These are phyloP conservation scores for Thelephora ganbajun DNA, from an alignment of 768 basidiomycete species.

Conservation along the genomic window DNA sequence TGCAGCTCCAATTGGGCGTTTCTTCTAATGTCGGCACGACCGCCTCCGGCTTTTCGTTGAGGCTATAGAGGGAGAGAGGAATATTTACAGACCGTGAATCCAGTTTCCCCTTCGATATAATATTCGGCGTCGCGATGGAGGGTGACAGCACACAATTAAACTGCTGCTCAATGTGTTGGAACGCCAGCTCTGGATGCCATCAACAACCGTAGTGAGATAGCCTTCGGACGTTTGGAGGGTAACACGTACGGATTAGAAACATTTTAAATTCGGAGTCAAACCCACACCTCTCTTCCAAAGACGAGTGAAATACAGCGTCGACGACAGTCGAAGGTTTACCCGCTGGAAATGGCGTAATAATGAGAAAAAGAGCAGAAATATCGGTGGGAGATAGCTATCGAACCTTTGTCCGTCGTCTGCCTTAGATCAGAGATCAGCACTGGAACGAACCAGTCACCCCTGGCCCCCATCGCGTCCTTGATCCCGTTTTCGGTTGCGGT, in stretches of 20 bases:
- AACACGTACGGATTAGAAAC: constrained; percentile 49
- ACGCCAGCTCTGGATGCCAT: constrained; percentile 39
- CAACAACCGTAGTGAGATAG: background rate
- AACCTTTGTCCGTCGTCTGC: constrained; percentile 59
- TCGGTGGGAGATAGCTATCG: constrained; percentile 3
- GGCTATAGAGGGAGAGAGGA: constrained; percentile 26
- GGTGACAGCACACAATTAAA: constrained; percentile 48
- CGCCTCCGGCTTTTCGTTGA: too few species aligned
- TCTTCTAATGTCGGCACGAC: too few species aligned
- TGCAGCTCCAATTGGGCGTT: too few species aligned
- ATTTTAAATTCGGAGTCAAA: constrained; percentile 52
- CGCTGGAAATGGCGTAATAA: constrained; percentile 29
- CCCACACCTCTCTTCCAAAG: constrained; percentile 43
- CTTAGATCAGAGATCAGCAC: constrained; percentile 54
- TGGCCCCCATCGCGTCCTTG: constrained; percentile 36
- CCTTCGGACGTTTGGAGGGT: background rate
- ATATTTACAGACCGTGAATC: constrained; percentile 41
- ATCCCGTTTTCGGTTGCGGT: constrained; percentile 43
- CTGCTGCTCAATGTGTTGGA: constrained; percentile 56
- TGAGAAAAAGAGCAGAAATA: background rate
- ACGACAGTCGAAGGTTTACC: constrained; percentile 60
- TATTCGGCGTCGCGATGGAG: constrained; percentile 61
- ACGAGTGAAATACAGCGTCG: constrained; percentile 53
- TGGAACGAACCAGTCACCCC: constrained; percentile 49
- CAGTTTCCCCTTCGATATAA: constrained; percentile 61